A percentile compares a stretch with the other conserved stretches of the same genome.
Evolutionary conservation across 2,329 filamentous ascomycete species (phyloP).

Genomic region (Colletotrichum cuscutae): DNA sequence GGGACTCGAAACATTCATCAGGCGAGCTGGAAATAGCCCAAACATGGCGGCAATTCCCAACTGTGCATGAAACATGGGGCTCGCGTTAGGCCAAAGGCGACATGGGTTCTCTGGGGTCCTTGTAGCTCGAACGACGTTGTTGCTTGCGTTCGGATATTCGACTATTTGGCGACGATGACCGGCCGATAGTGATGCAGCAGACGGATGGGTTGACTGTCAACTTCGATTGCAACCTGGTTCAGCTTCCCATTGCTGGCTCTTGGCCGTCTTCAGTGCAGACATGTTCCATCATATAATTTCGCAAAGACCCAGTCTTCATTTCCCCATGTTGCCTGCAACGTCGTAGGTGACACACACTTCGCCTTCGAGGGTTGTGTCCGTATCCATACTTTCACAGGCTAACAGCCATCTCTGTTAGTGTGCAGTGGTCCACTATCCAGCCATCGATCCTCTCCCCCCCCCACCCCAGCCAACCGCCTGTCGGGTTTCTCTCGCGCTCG

Average conservation of each 20-base stretch:
- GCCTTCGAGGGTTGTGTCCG: not conserved
- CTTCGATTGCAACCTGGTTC: not conserved
- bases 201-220: not conserved
- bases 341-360: not conserved
- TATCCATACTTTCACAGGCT: not conserved
- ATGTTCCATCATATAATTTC: conserved; percentile 1
- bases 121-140: conserved; percentile 15
- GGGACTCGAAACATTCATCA: not conserved
- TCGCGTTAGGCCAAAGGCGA: conserved; percentile 7
- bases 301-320: conserved; percentile 15
- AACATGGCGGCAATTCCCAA: conserved; percentile 1
- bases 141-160: conserved; percentile 27
- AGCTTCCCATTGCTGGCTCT: not conserved
- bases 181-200: not conserved
- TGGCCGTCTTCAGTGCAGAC: not conserved
- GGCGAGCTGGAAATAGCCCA: conserved; percentile 17
- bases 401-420: not conserved
- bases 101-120: conserved; percentile 21
- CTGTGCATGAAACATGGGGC: conserved; percentile 26
- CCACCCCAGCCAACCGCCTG: not conserved
- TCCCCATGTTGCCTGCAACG: conserved; percentile 4
- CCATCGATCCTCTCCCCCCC: not conserved
- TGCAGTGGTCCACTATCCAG: not conserved
- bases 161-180: conserved; percentile 12
- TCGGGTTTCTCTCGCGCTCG: conserved; percentile 2